These are phyloP conservation scores for Lactifluus volemus DNA, from an alignment of 768 basidiomycete species.

Conservation along the genomic window DNA sequence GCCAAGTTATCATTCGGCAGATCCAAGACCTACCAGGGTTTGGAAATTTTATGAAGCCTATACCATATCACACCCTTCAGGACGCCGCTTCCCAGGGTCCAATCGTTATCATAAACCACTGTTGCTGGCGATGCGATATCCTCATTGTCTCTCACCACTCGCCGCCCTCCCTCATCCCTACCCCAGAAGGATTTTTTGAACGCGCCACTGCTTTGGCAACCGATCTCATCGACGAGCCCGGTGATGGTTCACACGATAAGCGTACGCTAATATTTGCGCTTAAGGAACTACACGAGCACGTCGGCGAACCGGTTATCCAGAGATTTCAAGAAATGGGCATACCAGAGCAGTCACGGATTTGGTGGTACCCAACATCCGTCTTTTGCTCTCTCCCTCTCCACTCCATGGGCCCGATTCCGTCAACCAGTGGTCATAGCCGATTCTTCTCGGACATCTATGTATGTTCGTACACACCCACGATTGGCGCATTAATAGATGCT, in stretches of 20 bases:
- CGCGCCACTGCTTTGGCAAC: neutral
- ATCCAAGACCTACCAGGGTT: neutral
- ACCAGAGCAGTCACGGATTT: neutral
- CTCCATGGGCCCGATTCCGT: conserved; percentile 7
- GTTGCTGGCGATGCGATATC: neutral
- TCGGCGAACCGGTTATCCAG: conserved; percentile 3
- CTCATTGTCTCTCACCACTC: neutral
- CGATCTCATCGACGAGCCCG: neutral
- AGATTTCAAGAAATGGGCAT: neutral
- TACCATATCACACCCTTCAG: neutral
- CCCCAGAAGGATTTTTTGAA: neutral
- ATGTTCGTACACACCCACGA: conserved; percentile 13
- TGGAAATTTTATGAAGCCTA: neutral
- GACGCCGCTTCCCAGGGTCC: neutral
- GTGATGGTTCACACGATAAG: neutral
- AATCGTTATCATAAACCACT: conserved; percentile 1
- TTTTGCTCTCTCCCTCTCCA: conserved; percentile 13
- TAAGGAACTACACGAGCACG: neutral
- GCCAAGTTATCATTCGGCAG: neutral
- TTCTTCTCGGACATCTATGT: conserved; percentile 6
- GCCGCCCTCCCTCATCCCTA: neutral
- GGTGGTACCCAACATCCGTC: conserved; percentile 2
- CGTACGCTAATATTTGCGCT: neutral
- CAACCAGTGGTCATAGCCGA: neutral
- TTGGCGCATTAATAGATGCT: neutral